Evolutionary conservation across 257 asterid species (phyloP), one percentile per base, ranked within the genome.

Genomic region (Solanum lycopersicoides): DNA sequence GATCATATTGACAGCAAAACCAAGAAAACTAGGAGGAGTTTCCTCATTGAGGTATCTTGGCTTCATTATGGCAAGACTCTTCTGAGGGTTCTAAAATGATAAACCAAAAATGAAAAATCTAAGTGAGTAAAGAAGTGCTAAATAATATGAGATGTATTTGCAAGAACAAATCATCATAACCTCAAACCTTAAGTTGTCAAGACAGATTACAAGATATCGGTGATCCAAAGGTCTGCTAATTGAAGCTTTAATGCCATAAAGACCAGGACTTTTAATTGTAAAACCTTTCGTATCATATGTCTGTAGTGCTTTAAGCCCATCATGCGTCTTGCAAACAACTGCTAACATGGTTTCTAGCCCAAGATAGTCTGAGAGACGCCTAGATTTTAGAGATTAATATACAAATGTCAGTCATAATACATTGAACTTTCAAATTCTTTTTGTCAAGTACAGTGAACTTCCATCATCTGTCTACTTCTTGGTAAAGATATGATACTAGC

Each of bases 1-100:
- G 35, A 96, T 65, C 98, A 96, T 92, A 91, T 96, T 96, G 9
- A 96, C 98, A 35, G 99, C 99, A 90, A 94, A 96, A 83, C 98
- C 98, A 89, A 96, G 92, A 93, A 95, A 96, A 4, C 98, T 98
- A 56, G 91, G 85, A 20, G 97, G 98, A 87, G 90, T 86, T 88
- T 94, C 94, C 42, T 95, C 98, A 83, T 87, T 94, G 42, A 88
- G 88, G 63, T 90, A 86, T 87, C 88, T 92, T 84, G 99, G 98
- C 87, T 91, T 95, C 47, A 87, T 87, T 74, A 96, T 89, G 88
- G 91, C 93, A 83, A 96, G 98, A 91, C 95, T 94, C 88, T 92
- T 90, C 63, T 95, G 96, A 37, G 95, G 99, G 89, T 96, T 34
- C 35, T 34, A 34, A 28, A 34, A 34, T 34, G 35, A 34, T 34